Conservation (phyloP, 2,329 filamentous ascomycete species). For the Epichloe coenophiala region DNA sequence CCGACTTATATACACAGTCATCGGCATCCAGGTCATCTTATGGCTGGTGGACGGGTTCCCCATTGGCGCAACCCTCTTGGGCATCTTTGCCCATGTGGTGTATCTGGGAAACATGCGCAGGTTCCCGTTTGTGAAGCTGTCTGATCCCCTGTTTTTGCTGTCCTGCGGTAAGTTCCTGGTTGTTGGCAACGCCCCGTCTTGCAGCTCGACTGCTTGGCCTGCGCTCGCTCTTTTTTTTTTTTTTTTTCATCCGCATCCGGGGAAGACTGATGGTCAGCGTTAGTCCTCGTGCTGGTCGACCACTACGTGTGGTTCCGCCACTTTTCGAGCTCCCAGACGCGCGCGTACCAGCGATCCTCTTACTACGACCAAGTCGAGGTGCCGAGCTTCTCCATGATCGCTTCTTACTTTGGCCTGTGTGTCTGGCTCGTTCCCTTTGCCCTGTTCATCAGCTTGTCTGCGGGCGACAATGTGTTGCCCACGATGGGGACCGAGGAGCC, state of each 20-base stretch:
- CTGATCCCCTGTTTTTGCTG: constrained; percentile 71
- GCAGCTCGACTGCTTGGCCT: too few relatives aligned
- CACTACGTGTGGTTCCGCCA: constrained; percentile 95
- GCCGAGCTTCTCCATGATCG: constrained; percentile 85
- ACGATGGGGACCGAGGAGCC: constrained; percentile 65
- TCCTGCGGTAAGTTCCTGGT: constrained; percentile 49
- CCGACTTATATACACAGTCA: constrained; percentile 71
- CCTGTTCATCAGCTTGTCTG: constrained; percentile 85
- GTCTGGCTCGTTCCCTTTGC: constrained; percentile 96
- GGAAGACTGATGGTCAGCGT: not conserved
- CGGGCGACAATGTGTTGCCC: constrained; percentile 87
- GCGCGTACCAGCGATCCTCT: constrained; percentile 43
- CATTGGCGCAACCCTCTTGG: constrained; percentile 56
- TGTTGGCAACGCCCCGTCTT: too few relatives aligned
- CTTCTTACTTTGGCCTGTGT: constrained; percentile 89
- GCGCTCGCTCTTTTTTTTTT: not conserved
- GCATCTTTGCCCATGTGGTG: constrained; percentile 66
- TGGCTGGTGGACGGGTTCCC: constrained; percentile 79
- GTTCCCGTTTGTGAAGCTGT: constrained; percentile 68
- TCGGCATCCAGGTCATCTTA: constrained; percentile 60
- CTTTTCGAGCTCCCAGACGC: constrained; percentile 56
- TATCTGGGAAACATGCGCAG: constrained; percentile 76
- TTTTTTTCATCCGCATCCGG: too few relatives aligned
- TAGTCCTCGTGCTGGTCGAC: constrained; percentile 72
- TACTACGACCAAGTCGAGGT: constrained; percentile 50